These are phyloP conservation scores for Pholiota molesta DNA, from an alignment of 768 basidiomycete genomes.

Conservation along the genomic window DNA sequence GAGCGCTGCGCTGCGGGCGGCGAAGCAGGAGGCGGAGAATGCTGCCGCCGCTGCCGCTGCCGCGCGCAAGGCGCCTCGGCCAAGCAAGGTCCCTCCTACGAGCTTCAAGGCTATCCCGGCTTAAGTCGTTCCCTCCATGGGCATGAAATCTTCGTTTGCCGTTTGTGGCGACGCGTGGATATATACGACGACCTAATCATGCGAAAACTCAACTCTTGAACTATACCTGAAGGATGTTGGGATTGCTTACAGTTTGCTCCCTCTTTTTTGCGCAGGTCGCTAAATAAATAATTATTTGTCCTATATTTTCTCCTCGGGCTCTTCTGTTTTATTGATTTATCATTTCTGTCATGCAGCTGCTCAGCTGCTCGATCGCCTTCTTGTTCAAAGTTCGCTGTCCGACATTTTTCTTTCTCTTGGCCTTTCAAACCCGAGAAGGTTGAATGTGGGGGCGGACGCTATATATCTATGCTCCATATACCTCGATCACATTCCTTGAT, in stretches of 20 bases:
- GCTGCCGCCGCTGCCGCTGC: constrained; percentile 45
- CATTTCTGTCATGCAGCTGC: neutral
- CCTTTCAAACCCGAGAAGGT: constrained; percentile 4
- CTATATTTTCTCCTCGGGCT: constrained; percentile 1
- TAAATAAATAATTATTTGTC: constrained; percentile 4
- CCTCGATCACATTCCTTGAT: constrained; percentile 5
- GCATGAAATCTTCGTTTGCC: neutral
- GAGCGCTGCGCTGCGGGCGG: constrained; percentile 70
- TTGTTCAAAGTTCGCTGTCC: neutral
- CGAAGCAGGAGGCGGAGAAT: constrained; percentile 65
- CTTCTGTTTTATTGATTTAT: neutral
- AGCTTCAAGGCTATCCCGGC: constrained; percentile 42
- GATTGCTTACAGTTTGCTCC: neutral
- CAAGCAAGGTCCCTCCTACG: constrained; percentile 33
- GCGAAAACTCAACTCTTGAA: neutral
- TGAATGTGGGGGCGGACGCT: neutral
- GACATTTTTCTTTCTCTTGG: neutral
- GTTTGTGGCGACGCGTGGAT: neutral
- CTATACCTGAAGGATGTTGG: neutral
- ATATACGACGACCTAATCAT: neutral
- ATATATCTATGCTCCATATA: constrained; percentile 14
- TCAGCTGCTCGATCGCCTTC: neutral
- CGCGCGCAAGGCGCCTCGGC: constrained; percentile 36
- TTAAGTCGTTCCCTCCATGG: neutral
- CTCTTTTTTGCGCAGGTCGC: constrained; percentile 13